These are phyloP conservation scores for Pouteria glomerata DNA, from an alignment of 148 eudicot genomes.

Conservation along the genomic window DNA sequence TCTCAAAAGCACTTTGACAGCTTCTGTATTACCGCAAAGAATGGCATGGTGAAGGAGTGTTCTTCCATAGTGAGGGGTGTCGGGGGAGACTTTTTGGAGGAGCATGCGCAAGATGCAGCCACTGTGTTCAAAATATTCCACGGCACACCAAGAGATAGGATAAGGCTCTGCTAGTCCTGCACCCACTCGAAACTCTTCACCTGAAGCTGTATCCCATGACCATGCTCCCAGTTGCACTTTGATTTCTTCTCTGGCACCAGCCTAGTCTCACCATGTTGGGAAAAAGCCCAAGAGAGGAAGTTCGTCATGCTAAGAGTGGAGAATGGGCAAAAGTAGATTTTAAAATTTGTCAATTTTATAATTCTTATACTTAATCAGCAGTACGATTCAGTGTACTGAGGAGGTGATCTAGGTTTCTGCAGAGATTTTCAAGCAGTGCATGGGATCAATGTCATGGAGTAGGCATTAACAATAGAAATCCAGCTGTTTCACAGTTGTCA, in stretches of 20 bases:
- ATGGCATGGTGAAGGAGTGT: constrained; percentile 88
- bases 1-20: constrained; percentile 48
- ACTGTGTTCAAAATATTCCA: constrained; percentile 78
- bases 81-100: constrained; percentile 35
- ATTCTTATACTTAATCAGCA: too few species aligned
- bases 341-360: constrained; percentile 1
- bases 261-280: constrained; percentile 33
- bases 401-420: constrained; percentile 10
- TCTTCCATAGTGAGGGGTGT: constrained; percentile 55
- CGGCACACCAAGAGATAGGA: constrained; percentile 80
- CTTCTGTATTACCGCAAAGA: constrained; percentile 54
- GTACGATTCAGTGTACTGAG: constrained; percentile 6
- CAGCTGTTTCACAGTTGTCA: constrained; percentile 25
- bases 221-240: constrained; percentile 83
- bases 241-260: constrained; percentile 45
- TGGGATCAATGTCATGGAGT: constrained; percentile 1
- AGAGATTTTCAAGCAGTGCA: constrained; percentile 15
- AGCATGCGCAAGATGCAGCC: constrained; percentile 73
- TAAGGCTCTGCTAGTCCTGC: constrained; percentile 92
- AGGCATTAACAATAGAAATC: constrained; percentile 9
- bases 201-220: constrained; percentile 86
- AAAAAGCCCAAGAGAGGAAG: not conserved
- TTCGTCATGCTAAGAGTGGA: not conserved
- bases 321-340: not conserved
- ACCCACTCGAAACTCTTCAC: constrained; percentile 87